Conservation (phyloP, 139 green algal genomes). For the Tetradesmus obliquus region DNA sequence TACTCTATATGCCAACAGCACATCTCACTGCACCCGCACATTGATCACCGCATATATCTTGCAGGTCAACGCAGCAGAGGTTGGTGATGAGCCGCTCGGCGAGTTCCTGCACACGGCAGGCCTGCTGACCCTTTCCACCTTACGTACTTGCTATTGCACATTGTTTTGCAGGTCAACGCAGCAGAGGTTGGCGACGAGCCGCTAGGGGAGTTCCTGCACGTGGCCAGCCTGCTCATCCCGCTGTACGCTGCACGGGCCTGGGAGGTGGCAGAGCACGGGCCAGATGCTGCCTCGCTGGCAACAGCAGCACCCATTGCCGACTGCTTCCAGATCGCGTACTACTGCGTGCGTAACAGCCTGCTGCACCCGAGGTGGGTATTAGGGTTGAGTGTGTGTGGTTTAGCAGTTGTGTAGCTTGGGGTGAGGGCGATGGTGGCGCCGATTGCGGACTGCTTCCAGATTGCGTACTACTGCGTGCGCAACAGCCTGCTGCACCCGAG, state of each 20-base stretch:
- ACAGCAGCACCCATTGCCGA: constrained; percentile 58
- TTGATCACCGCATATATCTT: too few relatives aligned
- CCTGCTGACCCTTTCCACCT: constrained; percentile 41
- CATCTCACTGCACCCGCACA: too few relatives aligned
- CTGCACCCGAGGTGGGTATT: constrained; percentile 39
- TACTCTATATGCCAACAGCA: too few relatives aligned
- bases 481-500: constrained; percentile 45
- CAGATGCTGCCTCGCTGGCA: constrained; percentile 58
- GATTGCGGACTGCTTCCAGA: constrained; percentile 53
- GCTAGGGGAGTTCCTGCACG: constrained; percentile 67
- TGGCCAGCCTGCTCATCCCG: constrained; percentile 61
- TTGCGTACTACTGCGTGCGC: constrained; percentile 60
- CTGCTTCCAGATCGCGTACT: constrained; percentile 71
- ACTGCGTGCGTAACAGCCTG: constrained; percentile 64
- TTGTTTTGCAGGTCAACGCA: constrained; percentile 48
- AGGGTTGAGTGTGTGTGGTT: background rate
- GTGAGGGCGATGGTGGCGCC: constrained; percentile 38
- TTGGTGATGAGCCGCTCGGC: constrained; percentile 57
- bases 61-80: constrained; percentile 61
- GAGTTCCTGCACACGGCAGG: constrained; percentile 65
- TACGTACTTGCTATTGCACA: too few relatives aligned
- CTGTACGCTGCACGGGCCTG: constrained; percentile 62
- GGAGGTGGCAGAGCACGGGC: constrained; percentile 61
- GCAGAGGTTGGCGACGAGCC: constrained; percentile 53
- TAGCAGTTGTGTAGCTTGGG: too few relatives aligned